Conservation (phyloP, 1,139 yeast genomes). For the Pichia sp. region DNA sequence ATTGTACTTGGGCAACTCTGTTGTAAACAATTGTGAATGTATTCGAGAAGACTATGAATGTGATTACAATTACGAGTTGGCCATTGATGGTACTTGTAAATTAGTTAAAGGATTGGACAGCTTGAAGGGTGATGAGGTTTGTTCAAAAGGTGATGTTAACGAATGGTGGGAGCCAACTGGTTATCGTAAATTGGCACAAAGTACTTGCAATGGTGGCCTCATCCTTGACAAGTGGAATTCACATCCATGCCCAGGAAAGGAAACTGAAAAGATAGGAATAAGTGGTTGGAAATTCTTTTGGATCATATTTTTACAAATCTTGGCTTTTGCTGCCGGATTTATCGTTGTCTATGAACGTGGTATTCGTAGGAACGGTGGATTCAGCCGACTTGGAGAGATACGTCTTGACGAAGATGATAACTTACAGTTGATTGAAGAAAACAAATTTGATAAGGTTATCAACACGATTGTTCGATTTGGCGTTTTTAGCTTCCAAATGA, state of each 20-base stretch:
- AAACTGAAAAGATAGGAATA: conserved; percentile 55
- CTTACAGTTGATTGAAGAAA: conserved; percentile 61
- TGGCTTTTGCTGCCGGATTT: conserved; percentile 52
- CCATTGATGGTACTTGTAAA: conserved; percentile 79
- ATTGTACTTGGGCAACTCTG: conserved; percentile 55
- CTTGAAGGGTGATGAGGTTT: conserved; percentile 59
- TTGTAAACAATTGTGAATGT: conserved; percentile 72
- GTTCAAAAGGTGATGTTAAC: conserved; percentile 52
- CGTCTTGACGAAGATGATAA: conserved; percentile 70
- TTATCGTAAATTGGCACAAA: conserved; percentile 67
- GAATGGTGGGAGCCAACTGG: conserved; percentile 81
- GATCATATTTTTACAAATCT: conserved; percentile 55
- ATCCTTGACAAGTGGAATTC: conserved; percentile 64
- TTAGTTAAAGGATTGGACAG: conserved; percentile 70
- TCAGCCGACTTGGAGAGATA: conserved; percentile 79
- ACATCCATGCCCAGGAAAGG: conserved; percentile 85
- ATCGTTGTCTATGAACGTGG: conserved; percentile 83
- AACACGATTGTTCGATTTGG: conserved; percentile 62
- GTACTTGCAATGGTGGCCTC: conserved; percentile 72
- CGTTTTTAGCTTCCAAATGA: conserved; percentile 39
- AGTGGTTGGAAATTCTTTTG: conserved; percentile 52
- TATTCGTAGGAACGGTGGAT: conserved; percentile 74
- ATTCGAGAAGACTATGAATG: conserved; percentile 89
- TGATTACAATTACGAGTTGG: conserved; percentile 76
- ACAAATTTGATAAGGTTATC: conserved; percentile 58